Percentiles rank a stretch among this genome's conserved stretches.
Evolutionary conservation across 2,329 filamentous ascomycete species (phyloP).

Genomic region (Metarhizium brunneum): DNA sequence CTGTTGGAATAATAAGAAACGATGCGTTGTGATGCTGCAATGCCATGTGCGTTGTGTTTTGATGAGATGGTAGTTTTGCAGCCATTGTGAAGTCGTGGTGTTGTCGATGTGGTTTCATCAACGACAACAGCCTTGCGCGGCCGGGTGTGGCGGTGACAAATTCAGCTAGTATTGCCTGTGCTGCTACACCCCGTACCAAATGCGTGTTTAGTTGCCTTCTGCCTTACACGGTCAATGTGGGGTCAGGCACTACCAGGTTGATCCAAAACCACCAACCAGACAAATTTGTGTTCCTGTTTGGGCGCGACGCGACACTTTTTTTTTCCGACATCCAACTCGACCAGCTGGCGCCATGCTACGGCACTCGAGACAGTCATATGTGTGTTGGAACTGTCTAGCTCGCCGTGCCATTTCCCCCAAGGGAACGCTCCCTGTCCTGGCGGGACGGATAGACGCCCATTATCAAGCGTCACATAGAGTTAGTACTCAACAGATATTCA

Average conservation of each 20-base stretch:
- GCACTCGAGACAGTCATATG: conserved; percentile 17
- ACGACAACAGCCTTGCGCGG: too few species aligned
- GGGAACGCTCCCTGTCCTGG: background rate
- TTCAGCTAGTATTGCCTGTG: too few species aligned
- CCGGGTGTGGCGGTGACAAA: too few species aligned
- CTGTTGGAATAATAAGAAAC: too few species aligned
- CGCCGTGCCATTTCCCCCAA: background rate
- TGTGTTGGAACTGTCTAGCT: conserved; percentile 24
- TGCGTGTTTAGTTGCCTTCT: too few species aligned
- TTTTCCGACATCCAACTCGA: background rate
- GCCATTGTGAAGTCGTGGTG: too few species aligned
- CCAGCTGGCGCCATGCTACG: conserved; percentile 18
- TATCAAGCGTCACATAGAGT: conserved; percentile 3
- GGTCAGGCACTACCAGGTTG: background rate
- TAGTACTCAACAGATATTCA: background rate
- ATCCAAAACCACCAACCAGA: too few species aligned
- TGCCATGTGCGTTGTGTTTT: too few species aligned
- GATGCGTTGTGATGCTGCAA: too few species aligned
- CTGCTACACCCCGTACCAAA: too few species aligned
- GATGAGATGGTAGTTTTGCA: too few species aligned
- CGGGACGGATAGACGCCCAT: background rate
- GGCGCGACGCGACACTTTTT: background rate
- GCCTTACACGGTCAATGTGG: background rate
- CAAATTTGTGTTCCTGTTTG: background rate
- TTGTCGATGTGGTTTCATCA: too few species aligned